Evolutionary conservation across 495 filamentous ascomycete genomes (phyloP), one percentile per base, ranked within the genome.

Genomic region (Daldinia caldariorum): DNA sequence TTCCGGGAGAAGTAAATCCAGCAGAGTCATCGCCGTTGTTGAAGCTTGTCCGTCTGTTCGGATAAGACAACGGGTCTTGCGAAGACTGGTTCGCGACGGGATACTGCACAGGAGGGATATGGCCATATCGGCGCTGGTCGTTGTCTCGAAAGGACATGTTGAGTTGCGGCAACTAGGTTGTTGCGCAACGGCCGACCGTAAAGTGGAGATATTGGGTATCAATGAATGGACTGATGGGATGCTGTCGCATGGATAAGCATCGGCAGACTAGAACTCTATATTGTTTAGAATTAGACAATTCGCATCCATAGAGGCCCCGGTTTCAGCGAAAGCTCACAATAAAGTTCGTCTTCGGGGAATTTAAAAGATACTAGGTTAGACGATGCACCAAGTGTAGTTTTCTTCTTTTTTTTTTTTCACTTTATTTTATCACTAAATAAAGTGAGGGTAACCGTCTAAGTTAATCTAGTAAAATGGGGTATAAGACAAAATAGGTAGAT

Each of bases 21-120:
- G 71, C 76, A 38, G 84, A 84, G 77, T 97, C 92, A 77, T 96
- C 92, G 67, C 91, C 93, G 71, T 84, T 88, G 75, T 94, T 90
- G 79, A 90, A 94, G 77, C 93, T 94, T 57, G 88, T 84, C 58
- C 89, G 88, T 63, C 89, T 84, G 35, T 86, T 81, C 49, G 83
- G 76, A 68, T 82, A 80, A 20, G 73, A 38, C 5, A 66, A 57
- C 51, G 77, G 76, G 55, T 84, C 78, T 58, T 78, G 68, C 14
- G 76, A 67, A 26, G 69, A 53, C 61, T 77, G 71, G 64, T 75
- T 74, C 37, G 80, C 77, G 57, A 83, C 80, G 14, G 83, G 81
- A 65, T 88, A 88, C 75, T 86, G 85, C 10, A 85, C 85, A 26
- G 85, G 85, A 61, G 85, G 85, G 1, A 87, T 75, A 77, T 86